These are phyloP conservation scores for Pistacia atlantica DNA, from an alignment of 345 rosid genomes.

Conservation along the genomic window DNA sequence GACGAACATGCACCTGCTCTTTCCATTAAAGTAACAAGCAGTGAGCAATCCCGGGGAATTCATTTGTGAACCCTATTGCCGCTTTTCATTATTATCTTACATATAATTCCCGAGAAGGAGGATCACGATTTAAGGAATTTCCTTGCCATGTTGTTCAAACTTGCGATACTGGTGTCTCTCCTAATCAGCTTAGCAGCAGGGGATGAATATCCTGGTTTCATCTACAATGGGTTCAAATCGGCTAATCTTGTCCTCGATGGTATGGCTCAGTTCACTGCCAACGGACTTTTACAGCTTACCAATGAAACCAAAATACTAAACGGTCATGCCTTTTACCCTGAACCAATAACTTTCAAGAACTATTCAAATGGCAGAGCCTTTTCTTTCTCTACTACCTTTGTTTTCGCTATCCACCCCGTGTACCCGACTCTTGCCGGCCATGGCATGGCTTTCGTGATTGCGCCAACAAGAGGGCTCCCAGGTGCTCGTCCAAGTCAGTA, in stretches of 20 bases:
- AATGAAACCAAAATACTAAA: conserved; percentile 29
- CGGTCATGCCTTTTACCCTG: conserved; percentile 55
- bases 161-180: not conserved
- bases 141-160: too few species aligned
- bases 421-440: conserved; percentile 32
- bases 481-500: conserved; percentile 35
- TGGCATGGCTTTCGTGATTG: conserved; percentile 54
- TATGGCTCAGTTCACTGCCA: conserved; percentile 25
- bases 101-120: too few species aligned
- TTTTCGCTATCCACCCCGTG: conserved; percentile 57
- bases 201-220: conserved; percentile 20
- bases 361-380: conserved; percentile 27
- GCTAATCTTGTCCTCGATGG: conserved; percentile 47
- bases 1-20: too few species aligned
- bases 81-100: too few species aligned
- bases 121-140: too few species aligned
- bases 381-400: conserved; percentile 59
- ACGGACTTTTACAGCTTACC: conserved; percentile 49
- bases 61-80: too few species aligned
- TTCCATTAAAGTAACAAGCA: too few species aligned
- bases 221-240: conserved; percentile 39
- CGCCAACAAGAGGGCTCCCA: conserved; percentile 49
- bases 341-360: conserved; percentile 38
- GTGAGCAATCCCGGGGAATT: too few species aligned
- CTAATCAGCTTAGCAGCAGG: conserved; percentile 11